Evolutionary conservation across 805 yeast genomes (phyloP).

Genomic region (Kluyveromyces aestuarii): DNA sequence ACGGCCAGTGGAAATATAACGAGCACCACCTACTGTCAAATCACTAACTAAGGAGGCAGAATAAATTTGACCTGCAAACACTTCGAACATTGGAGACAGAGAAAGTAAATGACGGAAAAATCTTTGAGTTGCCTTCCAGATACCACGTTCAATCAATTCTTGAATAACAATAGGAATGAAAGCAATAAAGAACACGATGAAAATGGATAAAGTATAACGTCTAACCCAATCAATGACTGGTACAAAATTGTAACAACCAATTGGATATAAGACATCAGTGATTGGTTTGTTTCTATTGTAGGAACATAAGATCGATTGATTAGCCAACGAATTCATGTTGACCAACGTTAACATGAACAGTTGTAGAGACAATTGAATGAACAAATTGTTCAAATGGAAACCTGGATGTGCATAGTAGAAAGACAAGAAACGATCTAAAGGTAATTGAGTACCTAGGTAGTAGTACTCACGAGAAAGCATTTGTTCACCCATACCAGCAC

Average conservation of each 20-base stretch:
- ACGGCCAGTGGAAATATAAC: slow-evolving; percentile 80
- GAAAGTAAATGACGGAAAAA: slow-evolving; percentile 60
- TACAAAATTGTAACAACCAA: slow-evolving; percentile 63
- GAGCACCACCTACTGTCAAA: slow-evolving; percentile 77
- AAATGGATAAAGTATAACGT: slow-evolving; percentile 72
- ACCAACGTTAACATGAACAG: slow-evolving; percentile 61
- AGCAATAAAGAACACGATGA: slow-evolving; percentile 73
- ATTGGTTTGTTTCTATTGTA: slow-evolving; percentile 58
- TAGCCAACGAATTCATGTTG: slow-evolving; percentile 64
- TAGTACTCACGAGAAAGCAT: slow-evolving; percentile 78
- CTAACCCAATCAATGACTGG: slow-evolving; percentile 77
- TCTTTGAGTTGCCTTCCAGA: slow-evolving; percentile 66
- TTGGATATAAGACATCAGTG: slow-evolving; percentile 56
- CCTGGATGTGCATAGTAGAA: slow-evolving; percentile 85
- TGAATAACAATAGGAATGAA: slow-evolving; percentile 72
- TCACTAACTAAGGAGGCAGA: slow-evolving; percentile 63
- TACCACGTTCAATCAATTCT: slow-evolving; percentile 75
- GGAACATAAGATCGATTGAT: slow-evolving; percentile 59
- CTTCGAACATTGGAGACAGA: slow-evolving; percentile 74
- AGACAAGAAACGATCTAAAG: slow-evolving; percentile 71
- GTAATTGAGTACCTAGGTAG: slow-evolving; percentile 72
- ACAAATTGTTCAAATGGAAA: slow-evolving; percentile 73
- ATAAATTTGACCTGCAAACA: slow-evolving; percentile 72
- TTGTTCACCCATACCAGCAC: slow-evolving; percentile 92
- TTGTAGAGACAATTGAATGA: slow-evolving; percentile 69